phyloP scores from a whole-genome alignment of 1,139 yeast species.

The Saccharomyces pastorianus region DNA sequence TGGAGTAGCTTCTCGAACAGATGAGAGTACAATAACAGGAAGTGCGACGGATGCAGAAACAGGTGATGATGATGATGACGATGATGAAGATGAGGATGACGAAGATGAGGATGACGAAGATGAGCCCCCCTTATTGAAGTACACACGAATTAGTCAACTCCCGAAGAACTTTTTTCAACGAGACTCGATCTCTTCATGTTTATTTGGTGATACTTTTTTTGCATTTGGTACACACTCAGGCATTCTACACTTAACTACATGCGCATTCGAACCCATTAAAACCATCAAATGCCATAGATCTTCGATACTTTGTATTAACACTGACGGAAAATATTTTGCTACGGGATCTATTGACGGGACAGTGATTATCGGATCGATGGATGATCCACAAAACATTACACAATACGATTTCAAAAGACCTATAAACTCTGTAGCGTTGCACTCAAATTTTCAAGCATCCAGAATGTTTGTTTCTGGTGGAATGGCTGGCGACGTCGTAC shows the following conservation, averaged over 20 bases:
- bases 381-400: constrained; percentile 53
- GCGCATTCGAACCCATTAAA: constrained; percentile 51
- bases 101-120: constrained; percentile 35
- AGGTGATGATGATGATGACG: constrained; percentile 17
- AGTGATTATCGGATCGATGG: constrained; percentile 66
- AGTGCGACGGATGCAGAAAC: constrained; percentile 3
- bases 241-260: constrained; percentile 54
- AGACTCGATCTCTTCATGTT: constrained; percentile 71
- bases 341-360: constrained; percentile 94
- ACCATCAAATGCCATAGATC: constrained; percentile 83
- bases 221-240: constrained; percentile 92
- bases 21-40: background rate
- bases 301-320: constrained; percentile 61
- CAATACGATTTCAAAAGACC: constrained; percentile 86
- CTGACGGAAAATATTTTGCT: constrained; percentile 69
- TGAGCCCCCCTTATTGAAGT: constrained; percentile 68
- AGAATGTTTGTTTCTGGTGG: constrained; percentile 81
- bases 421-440: constrained; percentile 76
- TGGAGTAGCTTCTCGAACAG: background rate
- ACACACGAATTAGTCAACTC: constrained; percentile 55
- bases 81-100: constrained; percentile 26
- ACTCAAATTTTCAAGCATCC: constrained; percentile 53
- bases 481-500: constrained; percentile 72
- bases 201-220: constrained; percentile 50
- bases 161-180: constrained; percentile 59